phyloP scores from a whole-genome alignment of 208 protist genomes.

The Trypanosoma mega region DNA sequence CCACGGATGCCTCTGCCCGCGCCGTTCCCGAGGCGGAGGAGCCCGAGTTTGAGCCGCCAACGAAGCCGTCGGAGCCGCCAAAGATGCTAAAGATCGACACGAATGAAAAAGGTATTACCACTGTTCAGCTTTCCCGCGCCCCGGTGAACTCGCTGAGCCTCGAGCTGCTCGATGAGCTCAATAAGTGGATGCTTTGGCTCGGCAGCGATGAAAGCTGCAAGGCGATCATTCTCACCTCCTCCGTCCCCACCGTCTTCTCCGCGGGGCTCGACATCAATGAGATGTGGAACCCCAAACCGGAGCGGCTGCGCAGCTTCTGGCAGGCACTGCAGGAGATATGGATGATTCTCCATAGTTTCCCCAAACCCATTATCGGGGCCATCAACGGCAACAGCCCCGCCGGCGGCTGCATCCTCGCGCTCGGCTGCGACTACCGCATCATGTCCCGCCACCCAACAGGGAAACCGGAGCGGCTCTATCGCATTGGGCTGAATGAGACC shows the following conservation, averaged over 20 bases:
- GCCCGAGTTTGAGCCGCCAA: slow-evolving; percentile 49
- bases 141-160: slow-evolving; percentile 77
- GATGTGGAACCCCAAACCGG: slow-evolving; percentile 65
- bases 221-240: slow-evolving; percentile 67
- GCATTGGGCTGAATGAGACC: slow-evolving; percentile 82
- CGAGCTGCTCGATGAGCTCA: slow-evolving; percentile 74
- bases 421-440: slow-evolving; percentile 80
- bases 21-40: slow-evolving; percentile 21
- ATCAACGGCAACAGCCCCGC: slow-evolving; percentile 75
- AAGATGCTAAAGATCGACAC: slow-evolving; percentile 68
- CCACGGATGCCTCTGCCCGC: slow-evolving; percentile 7
- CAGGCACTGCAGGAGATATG: slow-evolving; percentile 75
- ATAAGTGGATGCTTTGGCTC: slow-evolving; percentile 84
- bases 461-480: slow-evolving; percentile 47
- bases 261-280: slow-evolving; percentile 76
- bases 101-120: slow-evolving; percentile 58
- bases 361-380: slow-evolving; percentile 75
- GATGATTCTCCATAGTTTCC: slow-evolving; percentile 81
- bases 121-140: slow-evolving; percentile 47
- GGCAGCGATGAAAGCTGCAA: slow-evolving; percentile 72
- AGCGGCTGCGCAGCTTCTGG: slow-evolving; percentile 69
- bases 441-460: slow-evolving; percentile 62
- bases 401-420: slow-evolving; percentile 73
- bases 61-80: slow-evolving; percentile 66
- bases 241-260: slow-evolving; percentile 76